Evolutionary conservation across 2,329 filamentous ascomycete genomes (phyloP), one percentile per base, ranked within the genome.

Genomic region (Paraconiothyrium brasiliense): DNA sequence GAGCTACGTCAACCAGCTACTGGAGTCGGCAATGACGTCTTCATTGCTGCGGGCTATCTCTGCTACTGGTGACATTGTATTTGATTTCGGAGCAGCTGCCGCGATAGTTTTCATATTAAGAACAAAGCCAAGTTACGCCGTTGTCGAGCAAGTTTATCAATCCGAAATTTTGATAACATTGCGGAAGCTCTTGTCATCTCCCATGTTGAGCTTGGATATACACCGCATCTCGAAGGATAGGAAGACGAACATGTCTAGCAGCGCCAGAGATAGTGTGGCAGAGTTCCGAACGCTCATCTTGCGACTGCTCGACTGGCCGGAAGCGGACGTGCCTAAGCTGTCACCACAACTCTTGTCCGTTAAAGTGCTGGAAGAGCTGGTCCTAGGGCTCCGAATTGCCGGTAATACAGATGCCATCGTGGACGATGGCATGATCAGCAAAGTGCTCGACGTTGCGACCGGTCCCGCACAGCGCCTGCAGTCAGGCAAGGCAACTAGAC

Each of bases 11-110:
- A 83, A 84, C 20, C 89, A 91, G 63, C 93, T 97, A 69, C 84
- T 91, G 22, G 89, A 93, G 63, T 89, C 92, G 67, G 87, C 88
- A 7, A 87, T 91, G 59, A 91, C 92, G 63, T 85, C 88, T 57
- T 86, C 86, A 34, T 82, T 97, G 16, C 86, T 93, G 56, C 83
- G 86, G 48, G 85, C 86, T 46, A 82, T 91, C 10, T 84, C 83
- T 0, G 81, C 64, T 52, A 67, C 66, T 41, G 77, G 67, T 60
- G 85, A 81, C 61, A 67, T 69, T 47, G 81, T 80, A 59, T 85
- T 78, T 55, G 88, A 88, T 7, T 91, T 90, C 70, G 80, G 88
- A 1, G 83, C 93, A 14, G 78, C 86, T n/a, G 85, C 87, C 1
- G 84, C 87, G n/a, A 80, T 92, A 5, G 80, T 88, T 5, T 85